Evolutionary conservation across 306 rosid species (phyloP).

Genomic region (Rubus parviflorus): DNA sequence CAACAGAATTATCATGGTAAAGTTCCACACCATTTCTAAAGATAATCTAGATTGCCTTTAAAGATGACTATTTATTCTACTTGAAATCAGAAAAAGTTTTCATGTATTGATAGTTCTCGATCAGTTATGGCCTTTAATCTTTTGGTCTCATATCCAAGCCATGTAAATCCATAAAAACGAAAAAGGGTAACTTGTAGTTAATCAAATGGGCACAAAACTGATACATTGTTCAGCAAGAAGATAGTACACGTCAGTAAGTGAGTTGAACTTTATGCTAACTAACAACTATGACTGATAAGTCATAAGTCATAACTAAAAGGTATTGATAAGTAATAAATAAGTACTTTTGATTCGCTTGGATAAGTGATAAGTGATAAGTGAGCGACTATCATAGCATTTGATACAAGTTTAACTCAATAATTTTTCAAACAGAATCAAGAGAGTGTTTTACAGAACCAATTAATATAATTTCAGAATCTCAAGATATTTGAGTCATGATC

Average conservation of each 20-base stretch:
- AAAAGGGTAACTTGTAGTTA: neutral
- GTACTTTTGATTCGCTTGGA: neutral
- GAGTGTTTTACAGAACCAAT: neutral
- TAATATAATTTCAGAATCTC: neutral
- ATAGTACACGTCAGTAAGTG: too few relatives aligned
- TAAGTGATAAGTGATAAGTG: neutral
- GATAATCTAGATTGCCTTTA: too few relatives aligned
- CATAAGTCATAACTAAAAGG: too few relatives aligned
- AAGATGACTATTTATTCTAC: too few relatives aligned
- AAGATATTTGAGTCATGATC: neutral
- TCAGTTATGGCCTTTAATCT: neutral
- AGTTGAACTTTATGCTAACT: too few relatives aligned
- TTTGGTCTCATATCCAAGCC: neutral
- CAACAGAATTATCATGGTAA: neutral
- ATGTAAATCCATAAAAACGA: neutral
- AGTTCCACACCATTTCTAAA: neutral
- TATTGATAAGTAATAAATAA: neutral
- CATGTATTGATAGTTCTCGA: neutral
- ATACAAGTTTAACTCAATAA: neutral
- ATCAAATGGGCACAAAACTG: neutral
- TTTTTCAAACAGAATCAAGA: neutral
- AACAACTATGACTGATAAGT: too few relatives aligned
- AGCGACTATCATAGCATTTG: neutral
- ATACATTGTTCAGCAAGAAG: too few relatives aligned
- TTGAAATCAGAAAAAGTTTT: neutral